Evolutionary conservation across 441 rosid genomes (phyloP), one percentile per base, ranked within the genome.

Genomic region (Adansonia madagascariensis): DNA sequence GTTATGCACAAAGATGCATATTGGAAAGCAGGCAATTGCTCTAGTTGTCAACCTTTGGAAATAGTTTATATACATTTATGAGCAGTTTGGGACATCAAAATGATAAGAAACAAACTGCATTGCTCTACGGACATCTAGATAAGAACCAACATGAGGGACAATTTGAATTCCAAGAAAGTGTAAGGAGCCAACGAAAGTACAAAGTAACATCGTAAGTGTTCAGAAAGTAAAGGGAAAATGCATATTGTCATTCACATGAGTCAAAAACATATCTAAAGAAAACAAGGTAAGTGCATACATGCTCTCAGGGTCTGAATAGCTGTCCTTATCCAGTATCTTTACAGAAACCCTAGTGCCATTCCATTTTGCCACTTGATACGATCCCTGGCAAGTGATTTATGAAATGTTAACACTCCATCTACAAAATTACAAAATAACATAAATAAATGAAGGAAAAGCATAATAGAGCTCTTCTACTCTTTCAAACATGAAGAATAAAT

Each of bases 311-410:
- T 93, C 94, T 71, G 89, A 77, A 76, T 82, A 88, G 83, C 90
- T 85, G 75, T 92, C 94, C 85, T 81, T 93, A 78, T 92, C 97
- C 69, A 95, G 91, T 84, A 95, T 95, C 97, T 95, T 95, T 11
- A 90, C 99, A 41, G 90, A 78, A 59, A 95, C 97, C 85, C 91
- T 95, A 60, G 98, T 94, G 77, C 99, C 99, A 76, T 95, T 95
- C 99, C 99, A 95, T 83, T 92, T 95, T 76, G 99, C 99, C 79
- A 91, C 91, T 89, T 93, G 99, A 91, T 92, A 95, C 59, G 89
- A 81, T 68, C 99, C 99, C 98, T 95, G 92, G 31, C 7, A 74
- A 57, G 67, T 74, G 35, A 79, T 59, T 15, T 31, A 68, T 15
- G 31, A 78, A n/a, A 77, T 64, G 46, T 47, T 65, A 66, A 70